Evolutionary conservation across 495 filamentous ascomycete species (phyloP).

Genomic region (Aspergillus avenaceus): DNA sequence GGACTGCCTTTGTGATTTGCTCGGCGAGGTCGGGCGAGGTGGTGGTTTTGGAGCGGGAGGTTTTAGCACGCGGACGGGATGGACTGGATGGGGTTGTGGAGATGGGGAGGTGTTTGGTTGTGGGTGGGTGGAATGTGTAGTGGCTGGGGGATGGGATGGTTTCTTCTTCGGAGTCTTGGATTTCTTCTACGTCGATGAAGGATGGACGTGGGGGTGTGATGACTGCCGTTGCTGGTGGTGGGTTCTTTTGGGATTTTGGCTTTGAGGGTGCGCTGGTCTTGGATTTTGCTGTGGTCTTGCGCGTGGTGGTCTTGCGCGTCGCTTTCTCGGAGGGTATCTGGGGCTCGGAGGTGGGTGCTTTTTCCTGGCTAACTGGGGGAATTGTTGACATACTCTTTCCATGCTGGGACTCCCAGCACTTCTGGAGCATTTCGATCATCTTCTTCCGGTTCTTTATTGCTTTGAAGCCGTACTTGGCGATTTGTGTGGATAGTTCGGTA

Average conservation of each 20-base stretch:
- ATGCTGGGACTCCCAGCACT: slow-evolving; percentile 63
- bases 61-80: not conserved
- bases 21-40: slow-evolving; percentile 38
- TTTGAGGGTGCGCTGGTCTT: not conserved
- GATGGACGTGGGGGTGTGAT: slow-evolving; percentile 11
- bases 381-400: slow-evolving; percentile 6
- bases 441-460: slow-evolving; percentile 61
- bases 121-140: too few relatives aligned
- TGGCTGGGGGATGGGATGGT: slow-evolving; percentile 7
- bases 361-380: not conserved
- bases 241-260: not conserved
- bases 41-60: not conserved
- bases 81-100: slow-evolving; percentile 6
- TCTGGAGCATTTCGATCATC: slow-evolving; percentile 68
- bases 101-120: slow-evolving; percentile 5
- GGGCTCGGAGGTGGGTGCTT: slow-evolving; percentile 8
- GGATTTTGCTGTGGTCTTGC: slow-evolving; percentile 4
- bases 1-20: slow-evolving; percentile 64
- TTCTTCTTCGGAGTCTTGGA: slow-evolving; percentile 61
- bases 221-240: not conserved
- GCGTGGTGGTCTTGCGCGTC: not conserved
- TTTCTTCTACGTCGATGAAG: slow-evolving; percentile 49
- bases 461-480: slow-evolving; percentile 71
- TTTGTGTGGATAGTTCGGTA: slow-evolving; percentile 55
- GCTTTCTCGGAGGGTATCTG: not conserved